Conservation (phyloP, 1,284 basidiomycete genomes). For the Boletus semigastroideus region DNA sequence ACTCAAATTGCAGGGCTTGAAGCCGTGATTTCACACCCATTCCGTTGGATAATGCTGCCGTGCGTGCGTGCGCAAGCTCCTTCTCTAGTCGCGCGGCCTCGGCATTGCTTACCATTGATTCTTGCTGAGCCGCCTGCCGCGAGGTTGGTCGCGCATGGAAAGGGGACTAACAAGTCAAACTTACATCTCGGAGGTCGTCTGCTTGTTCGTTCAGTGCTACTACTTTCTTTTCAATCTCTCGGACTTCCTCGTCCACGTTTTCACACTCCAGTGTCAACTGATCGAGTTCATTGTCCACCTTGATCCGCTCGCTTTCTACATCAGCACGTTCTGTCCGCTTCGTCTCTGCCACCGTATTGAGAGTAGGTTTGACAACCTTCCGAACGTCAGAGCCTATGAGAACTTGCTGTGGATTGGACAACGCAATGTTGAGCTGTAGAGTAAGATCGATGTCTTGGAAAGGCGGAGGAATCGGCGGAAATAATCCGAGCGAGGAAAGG, state of each 20-base stretch:
- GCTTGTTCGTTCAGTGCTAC: conserved; percentile 69
- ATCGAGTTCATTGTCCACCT: conserved; percentile 78
- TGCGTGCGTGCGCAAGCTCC: conserved; percentile 68
- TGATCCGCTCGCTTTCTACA: conserved; percentile 72
- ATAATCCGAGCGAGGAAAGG: conserved; percentile 70
- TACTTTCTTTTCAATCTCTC: conserved; percentile 68
- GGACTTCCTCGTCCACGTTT: conserved; percentile 70
- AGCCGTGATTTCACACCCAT: conserved; percentile 76
- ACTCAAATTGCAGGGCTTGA: conserved; percentile 66
- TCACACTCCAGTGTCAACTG: conserved; percentile 75
- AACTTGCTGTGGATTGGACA: conserved; percentile 63
- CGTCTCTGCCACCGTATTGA: conserved; percentile 66
- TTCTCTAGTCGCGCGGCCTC: conserved; percentile 65
- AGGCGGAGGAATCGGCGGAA: conserved; percentile 67
- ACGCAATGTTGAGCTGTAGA: conserved; percentile 73
- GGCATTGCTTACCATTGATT: conserved; percentile 58
- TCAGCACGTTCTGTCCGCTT: conserved; percentile 66
- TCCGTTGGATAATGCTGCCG: conserved; percentile 72
- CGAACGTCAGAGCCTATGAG: conserved; percentile 64
- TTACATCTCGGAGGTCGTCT: conserved; percentile 72
- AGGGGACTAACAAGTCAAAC: conserved; percentile 25
- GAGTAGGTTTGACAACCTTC: conserved; percentile 67
- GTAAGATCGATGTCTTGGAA: conserved; percentile 68
- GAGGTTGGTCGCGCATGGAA: conserved; percentile 5
- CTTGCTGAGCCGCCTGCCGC: conserved; percentile 68